phyloP scores from a whole-genome alignment of 192 early-diverging fungal species.

The Coemansia interrupta region DNA sequence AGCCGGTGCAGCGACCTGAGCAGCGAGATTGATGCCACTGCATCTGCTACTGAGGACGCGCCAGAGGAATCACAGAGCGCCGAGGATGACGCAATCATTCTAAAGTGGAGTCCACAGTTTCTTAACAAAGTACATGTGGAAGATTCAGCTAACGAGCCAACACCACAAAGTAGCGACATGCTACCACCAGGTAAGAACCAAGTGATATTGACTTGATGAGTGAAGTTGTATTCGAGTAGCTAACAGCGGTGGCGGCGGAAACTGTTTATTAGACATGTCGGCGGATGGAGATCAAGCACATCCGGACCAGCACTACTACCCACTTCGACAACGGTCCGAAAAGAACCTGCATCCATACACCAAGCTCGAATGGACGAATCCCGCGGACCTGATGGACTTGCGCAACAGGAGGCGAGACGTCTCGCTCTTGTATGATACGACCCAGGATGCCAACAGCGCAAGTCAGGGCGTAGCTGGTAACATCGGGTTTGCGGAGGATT shows the following conservation, averaged over 20 bases:
- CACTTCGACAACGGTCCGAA: constrained; percentile 38
- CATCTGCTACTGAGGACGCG: background rate
- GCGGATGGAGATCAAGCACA: constrained; percentile 9
- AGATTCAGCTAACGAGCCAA: background rate
- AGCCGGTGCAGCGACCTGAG: background rate
- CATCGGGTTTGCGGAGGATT: constrained; percentile 23
- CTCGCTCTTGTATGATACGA: constrained; percentile 10
- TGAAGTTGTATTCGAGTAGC: no score
- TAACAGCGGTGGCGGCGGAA: background rate
- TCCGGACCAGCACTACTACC: constrained; percentile 21
- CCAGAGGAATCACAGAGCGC: background rate
- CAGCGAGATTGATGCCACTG: constrained; percentile 1
- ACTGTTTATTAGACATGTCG: background rate
- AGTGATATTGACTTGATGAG: no score
- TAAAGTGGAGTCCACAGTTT: constrained; percentile 1
- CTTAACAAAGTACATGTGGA: background rate
- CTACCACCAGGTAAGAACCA: background rate
- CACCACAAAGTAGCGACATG: background rate
- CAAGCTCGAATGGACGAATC: constrained; percentile 47
- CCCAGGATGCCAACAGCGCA: background rate
- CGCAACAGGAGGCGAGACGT: constrained; percentile 11
- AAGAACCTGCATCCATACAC: constrained; percentile 49
- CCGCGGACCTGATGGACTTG: constrained; percentile 11
- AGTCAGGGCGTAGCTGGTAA: background rate
- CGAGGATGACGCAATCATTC: background rate